These are phyloP conservation scores for Daldinia grandis DNA, from an alignment of 495 filamentous ascomycete species.

Conservation along the genomic window DNA sequence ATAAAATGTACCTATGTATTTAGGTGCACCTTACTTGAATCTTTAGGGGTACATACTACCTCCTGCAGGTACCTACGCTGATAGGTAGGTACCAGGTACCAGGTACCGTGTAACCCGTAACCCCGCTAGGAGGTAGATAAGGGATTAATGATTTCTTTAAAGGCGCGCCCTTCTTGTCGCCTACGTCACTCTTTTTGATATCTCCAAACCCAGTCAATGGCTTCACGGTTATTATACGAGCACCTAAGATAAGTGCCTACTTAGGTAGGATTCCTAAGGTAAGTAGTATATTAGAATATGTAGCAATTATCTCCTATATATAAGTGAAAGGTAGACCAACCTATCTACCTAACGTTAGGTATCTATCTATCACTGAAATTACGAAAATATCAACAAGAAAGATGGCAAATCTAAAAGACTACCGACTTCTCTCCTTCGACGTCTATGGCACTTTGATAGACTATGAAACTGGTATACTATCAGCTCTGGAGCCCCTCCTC, in stretches of 20 bases:
- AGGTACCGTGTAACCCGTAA: no score
- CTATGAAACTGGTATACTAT: constrained; percentile 56
- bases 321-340: no score
- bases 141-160: background rate
- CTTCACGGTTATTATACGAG: background rate
- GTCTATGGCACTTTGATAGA: constrained; percentile 73
- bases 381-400: no score
- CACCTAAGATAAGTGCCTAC: no score
- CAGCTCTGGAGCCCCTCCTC: constrained; percentile 22
- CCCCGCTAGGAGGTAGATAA: no score
- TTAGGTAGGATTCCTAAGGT: no score
- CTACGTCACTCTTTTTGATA: background rate
- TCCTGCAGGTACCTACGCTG: no score
- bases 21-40: background rate
- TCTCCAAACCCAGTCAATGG: background rate
- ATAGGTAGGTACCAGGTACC: no score
- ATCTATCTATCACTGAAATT: no score
- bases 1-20: background rate
- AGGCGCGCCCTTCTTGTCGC: constrained; percentile 27
- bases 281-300: background rate
- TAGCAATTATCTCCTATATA: background rate
- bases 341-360: no score
- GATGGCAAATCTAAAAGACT: constrained; percentile 44
- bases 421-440: constrained; percentile 59
- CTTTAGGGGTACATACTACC: no score